Conservation (phyloP, 108 stramenopile species). For the Fistulifera pelliculosa region DNA sequence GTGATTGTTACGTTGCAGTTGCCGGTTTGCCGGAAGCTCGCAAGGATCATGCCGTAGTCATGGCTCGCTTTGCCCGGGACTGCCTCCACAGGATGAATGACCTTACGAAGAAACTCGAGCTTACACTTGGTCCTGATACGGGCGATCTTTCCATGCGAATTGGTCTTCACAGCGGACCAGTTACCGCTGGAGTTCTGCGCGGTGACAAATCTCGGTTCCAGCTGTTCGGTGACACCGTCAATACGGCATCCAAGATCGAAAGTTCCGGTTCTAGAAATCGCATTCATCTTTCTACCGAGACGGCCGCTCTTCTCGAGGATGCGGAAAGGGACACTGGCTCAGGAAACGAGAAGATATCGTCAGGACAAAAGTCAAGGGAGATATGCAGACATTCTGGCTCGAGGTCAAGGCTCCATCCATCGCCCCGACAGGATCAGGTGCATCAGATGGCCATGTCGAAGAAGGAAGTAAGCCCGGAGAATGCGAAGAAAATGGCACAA, state of each 20-base stretch:
- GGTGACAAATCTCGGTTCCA: slow-evolving; percentile 26
- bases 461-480: neutral
- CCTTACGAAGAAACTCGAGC: slow-evolving; percentile 7
- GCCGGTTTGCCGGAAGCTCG: slow-evolving; percentile 9
- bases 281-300: slow-evolving; percentile 35
- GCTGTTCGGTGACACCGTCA: slow-evolving; percentile 34
- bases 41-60: slow-evolving; percentile 18
- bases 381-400: slow-evolving; percentile 42
- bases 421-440: neutral
- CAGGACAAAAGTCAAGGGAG: slow-evolving; percentile 41
- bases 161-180: slow-evolving; percentile 38
- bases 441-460: neutral
- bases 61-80: slow-evolving; percentile 18
- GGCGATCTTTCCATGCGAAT: slow-evolving; percentile 32
- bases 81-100: slow-evolving; percentile 9
- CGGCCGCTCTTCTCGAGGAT: slow-evolving; percentile 25
- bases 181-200: slow-evolving; percentile 38
- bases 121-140: slow-evolving; percentile 13
- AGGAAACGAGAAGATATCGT: slow-evolving; percentile 23
- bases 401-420: neutral
- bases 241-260: slow-evolving; percentile 42
- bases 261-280: slow-evolving; percentile 20
- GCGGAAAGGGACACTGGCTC: slow-evolving; percentile 40
- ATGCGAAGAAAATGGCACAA: neutral
- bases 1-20: slow-evolving; percentile 16